These are phyloP conservation scores for Penicillium silybi DNA, from an alignment of 495 filamentous ascomycete genomes.

Conservation along the genomic window DNA sequence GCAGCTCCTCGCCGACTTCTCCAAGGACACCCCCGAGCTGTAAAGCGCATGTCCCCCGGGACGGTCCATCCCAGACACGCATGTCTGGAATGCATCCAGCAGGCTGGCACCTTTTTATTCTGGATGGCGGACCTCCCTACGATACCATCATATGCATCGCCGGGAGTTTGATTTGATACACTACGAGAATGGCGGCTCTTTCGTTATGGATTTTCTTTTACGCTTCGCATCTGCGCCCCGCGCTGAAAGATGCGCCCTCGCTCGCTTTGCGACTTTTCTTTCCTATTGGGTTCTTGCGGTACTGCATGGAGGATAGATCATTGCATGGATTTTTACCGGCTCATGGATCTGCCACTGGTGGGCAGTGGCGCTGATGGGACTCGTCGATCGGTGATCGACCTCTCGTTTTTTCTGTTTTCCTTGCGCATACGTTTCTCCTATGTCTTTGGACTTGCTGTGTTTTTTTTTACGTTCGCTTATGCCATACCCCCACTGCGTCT, in stretches of 20 bases:
- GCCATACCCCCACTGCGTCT: conserved; percentile 21
- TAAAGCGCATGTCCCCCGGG: conserved; percentile 5
- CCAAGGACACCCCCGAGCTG: conserved; percentile 24
- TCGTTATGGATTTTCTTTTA: conserved; percentile 6
- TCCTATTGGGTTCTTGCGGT: neutral
- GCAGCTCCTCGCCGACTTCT: conserved; percentile 32
- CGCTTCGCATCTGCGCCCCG: neutral
- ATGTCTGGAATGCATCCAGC: neutral
- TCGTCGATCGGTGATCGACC: conserved; percentile 24
- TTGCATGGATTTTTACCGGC: conserved; percentile 24
- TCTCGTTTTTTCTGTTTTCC: conserved; percentile 9
- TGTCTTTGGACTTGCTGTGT: neutral
- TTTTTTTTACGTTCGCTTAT: conserved; percentile 9
- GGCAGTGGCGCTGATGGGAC: conserved; percentile 28
- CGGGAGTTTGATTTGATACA: conserved; percentile 28
- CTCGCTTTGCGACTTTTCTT: conserved; percentile 7
- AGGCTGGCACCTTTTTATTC: conserved; percentile 15
- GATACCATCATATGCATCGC: conserved; percentile 32
- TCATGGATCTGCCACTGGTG: conserved; percentile 34
- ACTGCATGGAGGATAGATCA: conserved; percentile 25
- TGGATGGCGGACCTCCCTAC: neutral
- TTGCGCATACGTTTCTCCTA: conserved; percentile 16
- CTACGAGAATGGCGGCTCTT: conserved; percentile 18
- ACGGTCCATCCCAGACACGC: conserved; percentile 3
- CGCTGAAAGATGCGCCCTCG: neutral